Conservation (phyloP, 768 basidiomycete genomes). For the Serendipita sp. region DNA sequence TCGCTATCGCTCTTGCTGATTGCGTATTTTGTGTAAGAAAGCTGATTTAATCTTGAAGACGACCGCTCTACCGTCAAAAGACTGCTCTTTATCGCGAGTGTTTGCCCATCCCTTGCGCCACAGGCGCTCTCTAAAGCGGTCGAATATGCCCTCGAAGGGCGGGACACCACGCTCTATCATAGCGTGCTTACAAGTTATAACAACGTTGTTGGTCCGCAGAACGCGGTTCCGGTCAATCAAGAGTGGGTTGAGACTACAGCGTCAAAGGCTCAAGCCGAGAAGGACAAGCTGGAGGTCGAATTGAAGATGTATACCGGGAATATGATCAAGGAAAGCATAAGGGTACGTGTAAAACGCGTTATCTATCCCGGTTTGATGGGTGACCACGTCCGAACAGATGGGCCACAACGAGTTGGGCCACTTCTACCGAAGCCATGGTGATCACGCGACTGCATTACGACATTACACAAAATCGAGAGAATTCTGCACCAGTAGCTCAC, state of each 20-base stretch:
- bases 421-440: constrained; percentile 58
- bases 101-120: constrained; percentile 51
- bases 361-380: not conserved
- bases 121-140: constrained; percentile 58
- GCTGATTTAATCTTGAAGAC: constrained; percentile 17
- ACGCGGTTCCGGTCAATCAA: constrained; percentile 40
- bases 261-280: constrained; percentile 54
- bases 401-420: constrained; percentile 77
- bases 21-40: not conserved
- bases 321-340: constrained; percentile 97
- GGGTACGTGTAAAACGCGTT: constrained; percentile 35
- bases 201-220: constrained; percentile 25
- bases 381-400: constrained; percentile 43
- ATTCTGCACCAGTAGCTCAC: constrained; percentile 77
- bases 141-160: constrained; percentile 44
- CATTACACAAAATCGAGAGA: constrained; percentile 86
- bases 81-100: constrained; percentile 46
- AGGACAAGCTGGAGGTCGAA: constrained; percentile 78
- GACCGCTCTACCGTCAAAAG: constrained; percentile 67
- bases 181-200: constrained; percentile 14
- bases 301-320: constrained; percentile 89
- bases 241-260: constrained; percentile 59
- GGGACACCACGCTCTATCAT: constrained; percentile 35
- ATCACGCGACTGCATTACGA: constrained; percentile 53
- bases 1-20: not conserved